Evolutionary conservation across 2,329 filamentous ascomycete genomes (phyloP).

Genomic region (Aspergillus terreus): DNA sequence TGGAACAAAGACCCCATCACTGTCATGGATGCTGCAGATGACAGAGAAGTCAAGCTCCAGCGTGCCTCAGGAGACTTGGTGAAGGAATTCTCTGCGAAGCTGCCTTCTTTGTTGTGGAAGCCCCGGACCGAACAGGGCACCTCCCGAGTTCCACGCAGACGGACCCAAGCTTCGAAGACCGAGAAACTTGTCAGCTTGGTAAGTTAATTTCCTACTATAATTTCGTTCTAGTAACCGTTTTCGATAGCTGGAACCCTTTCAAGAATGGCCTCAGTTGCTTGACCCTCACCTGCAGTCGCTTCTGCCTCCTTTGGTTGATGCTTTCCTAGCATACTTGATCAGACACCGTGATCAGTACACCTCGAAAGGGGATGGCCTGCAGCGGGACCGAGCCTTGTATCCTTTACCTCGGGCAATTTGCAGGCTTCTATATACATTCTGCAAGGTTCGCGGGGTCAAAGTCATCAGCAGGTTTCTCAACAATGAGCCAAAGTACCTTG

Average conservation of each 20-base stretch:
- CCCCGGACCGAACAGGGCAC: conserved; percentile 18
- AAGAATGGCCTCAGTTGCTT: conserved; percentile 90
- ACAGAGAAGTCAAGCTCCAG: conserved; percentile 45
- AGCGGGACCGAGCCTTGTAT: conserved; percentile 33
- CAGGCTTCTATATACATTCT: conserved; percentile 80
- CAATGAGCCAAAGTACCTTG: conserved; percentile 82
- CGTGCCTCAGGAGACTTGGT: conserved; percentile 44
- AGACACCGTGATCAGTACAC: conserved; percentile 41
- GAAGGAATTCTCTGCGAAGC: conserved; percentile 38
- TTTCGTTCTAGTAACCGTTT: background rate
- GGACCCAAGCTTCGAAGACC: conserved; percentile 35
- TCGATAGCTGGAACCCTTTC: conserved; percentile 73
- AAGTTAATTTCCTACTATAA: conserved; percentile 17
- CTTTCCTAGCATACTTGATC: conserved; percentile 66
- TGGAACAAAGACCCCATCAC: background rate
- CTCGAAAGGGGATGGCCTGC: conserved; percentile 28
- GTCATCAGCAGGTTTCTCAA: conserved; percentile 87
- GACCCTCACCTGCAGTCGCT: conserved; percentile 77
- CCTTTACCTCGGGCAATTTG: conserved; percentile 69
- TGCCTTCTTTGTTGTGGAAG: conserved; percentile 43
- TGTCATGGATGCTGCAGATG: conserved; percentile 44
- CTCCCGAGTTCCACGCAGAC: conserved; percentile 33
- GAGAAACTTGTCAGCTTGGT: conserved; percentile 39
- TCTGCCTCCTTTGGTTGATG: conserved; percentile 69
- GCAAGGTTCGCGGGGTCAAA: conserved; percentile 91